Conservation (phyloP, 1,139 yeast genomes). For the Scheffersomyces parashehatae region DNA sequence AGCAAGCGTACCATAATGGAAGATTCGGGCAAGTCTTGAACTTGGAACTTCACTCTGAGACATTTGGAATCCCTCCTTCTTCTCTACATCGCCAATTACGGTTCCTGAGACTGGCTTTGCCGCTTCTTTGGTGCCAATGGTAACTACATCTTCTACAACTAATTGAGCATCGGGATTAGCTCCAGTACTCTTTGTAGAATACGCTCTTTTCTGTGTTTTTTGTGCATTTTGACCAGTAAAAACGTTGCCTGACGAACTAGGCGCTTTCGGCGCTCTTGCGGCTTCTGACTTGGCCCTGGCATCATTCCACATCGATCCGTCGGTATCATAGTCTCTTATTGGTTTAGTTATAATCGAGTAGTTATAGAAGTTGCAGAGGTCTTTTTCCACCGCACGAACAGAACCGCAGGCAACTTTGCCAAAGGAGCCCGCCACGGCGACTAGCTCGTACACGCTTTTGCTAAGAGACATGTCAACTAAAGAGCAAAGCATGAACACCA, state of each 20-base stretch:
- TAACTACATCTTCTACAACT: background rate
- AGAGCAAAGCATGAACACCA: no score
- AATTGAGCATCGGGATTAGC: background rate
- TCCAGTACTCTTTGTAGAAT: conserved; percentile 15
- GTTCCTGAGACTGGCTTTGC: conserved; percentile 7
- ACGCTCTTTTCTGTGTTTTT: conserved; percentile 10
- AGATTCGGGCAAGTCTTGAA: conserved; percentile 78
- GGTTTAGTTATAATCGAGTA: conserved; percentile 18
- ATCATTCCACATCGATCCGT: conserved; percentile 23
- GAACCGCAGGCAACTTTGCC: conserved; percentile 25
- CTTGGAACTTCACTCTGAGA: conserved; percentile 79
- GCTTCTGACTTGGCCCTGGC: conserved; percentile 9
- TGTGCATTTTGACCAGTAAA: background rate
- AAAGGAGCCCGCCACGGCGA: conserved; percentile 28
- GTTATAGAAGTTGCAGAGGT: conserved; percentile 19
- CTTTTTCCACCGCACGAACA: conserved; percentile 19
- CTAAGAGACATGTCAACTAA: background rate
- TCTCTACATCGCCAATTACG: conserved; percentile 32
- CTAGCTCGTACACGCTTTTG: conserved; percentile 25
- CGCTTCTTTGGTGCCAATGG: conserved; percentile 4
- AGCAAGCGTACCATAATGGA: conserved; percentile 91
- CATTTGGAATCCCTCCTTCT: conserved; percentile 45
- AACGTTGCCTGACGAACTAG: background rate
- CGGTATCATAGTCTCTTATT: conserved; percentile 22
- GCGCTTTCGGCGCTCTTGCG: conserved; percentile 6